Base-by-base conservation (phyloP, 352 stramenopile species). In the Halophytophthora polymorphica region DNA sequence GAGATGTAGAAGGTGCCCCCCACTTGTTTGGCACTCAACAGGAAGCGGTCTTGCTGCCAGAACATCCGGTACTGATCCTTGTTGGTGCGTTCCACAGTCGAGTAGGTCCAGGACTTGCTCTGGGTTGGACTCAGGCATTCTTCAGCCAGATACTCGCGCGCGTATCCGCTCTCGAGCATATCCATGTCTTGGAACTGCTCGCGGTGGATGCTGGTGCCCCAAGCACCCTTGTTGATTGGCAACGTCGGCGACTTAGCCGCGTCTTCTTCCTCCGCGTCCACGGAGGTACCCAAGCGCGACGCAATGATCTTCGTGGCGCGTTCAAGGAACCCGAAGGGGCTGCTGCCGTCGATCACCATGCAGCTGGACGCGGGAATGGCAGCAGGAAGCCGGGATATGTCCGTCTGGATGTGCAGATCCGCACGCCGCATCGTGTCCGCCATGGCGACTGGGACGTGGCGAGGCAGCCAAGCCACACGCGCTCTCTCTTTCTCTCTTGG, bases 31-130 rank as follows among this genome's bases (percentile, higher is more conserved):
- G 83, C 83, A 22, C 83, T 93, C 36, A 91, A 67, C 38, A 93
- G 56, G 58, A 93, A 93, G 54, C 88, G 73, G 53, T 93, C 83
- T 47, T 86, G 88, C 64, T 92, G 87, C 78, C 75, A 91, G 51
- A 83, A 90, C 80, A 91, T 91, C 63, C 83, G 88, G 74, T 88
- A 93, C 64, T 93, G 76, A 29, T 77, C 88, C 68, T 93, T 93
- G 78, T 90, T 88, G 49, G 64, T 75, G 36, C 83, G 80, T 46
- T 91, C 77, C 4, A 93, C 78, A 0, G 73, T 88, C 43, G 69
- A 87, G 53, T 90, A 91, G 31, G 80, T 90, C 80, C 80, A 93
- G 19, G 77, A 77, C 63, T 91, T 93, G 54, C 71, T 58, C 44
- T 77, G 67, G 7, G 80, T 90, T 17, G 81, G 83, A 38, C 81